Conservation (phyloP, 306 rosid genomes). For the Gillenia trifoliata region DNA sequence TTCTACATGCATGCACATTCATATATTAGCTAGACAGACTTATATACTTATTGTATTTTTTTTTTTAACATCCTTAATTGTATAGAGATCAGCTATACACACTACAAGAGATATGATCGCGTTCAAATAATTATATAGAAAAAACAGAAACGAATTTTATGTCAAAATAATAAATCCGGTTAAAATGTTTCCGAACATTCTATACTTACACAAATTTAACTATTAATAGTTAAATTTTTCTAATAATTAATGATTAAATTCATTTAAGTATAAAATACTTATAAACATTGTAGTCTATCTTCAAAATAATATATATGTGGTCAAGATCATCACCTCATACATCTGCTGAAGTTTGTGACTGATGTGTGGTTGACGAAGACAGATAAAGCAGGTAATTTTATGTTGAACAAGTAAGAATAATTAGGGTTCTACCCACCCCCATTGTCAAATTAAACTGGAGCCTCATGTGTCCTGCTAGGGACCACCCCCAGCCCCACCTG, state of each 20-base stretch:
- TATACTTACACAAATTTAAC: too few species aligned
- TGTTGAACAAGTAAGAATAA: conserved; percentile 47
- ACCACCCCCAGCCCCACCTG: conserved; percentile 6
- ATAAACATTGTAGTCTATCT: too few species aligned
- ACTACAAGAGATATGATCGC: not conserved
- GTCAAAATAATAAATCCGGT: not conserved
- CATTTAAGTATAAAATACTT: too few species aligned
- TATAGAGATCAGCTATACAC: not conserved
- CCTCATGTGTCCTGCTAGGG: conserved; percentile 38
- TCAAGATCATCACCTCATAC: conserved; percentile 17
- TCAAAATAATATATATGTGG: not conserved
- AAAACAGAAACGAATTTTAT: conserved; percentile 14
- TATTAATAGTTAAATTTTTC: too few species aligned
- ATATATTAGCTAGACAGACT: not conserved
- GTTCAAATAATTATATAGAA: not conserved
- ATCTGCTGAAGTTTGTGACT: conserved; percentile 25
- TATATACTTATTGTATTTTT: too few species aligned
- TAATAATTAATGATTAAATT: too few species aligned
- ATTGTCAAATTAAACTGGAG: conserved; percentile 44
- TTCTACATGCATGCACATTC: not conserved
- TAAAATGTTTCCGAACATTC: too few species aligned
- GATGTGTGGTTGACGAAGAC: conserved; percentile 25
- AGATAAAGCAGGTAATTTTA: conserved; percentile 20
- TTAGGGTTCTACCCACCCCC: conserved; percentile 53
- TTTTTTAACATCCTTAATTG: not conserved